phyloP scores from a whole-genome alignment of 2,329 filamentous ascomycete genomes.

The Aspergillus sp. region DNA sequence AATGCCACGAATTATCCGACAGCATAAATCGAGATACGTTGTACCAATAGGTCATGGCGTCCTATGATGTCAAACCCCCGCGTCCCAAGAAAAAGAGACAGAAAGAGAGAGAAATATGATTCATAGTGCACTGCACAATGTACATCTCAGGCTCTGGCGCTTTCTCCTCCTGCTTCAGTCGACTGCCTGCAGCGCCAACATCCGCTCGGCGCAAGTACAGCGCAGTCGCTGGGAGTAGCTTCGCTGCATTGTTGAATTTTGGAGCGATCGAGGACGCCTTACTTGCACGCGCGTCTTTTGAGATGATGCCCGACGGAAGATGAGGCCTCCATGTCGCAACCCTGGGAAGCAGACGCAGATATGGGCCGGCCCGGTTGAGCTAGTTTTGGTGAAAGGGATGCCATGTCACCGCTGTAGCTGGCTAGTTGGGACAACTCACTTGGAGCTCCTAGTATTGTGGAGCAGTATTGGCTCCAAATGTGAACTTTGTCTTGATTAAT shows the following conservation, averaged over 20 bases:
- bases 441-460: background rate
- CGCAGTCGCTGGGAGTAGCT: background rate
- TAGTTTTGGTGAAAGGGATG: background rate
- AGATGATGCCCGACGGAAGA: slow-evolving; percentile 1
- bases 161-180: too few relatives aligned
- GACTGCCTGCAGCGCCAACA: background rate
- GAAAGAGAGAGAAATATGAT: too few relatives aligned
- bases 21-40: background rate
- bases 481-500: background rate
- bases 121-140: background rate
- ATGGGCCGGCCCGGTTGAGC: background rate
- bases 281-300: background rate
- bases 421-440: background rate
- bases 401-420: background rate
- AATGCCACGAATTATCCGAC: background rate
- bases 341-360: background rate
- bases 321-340: background rate
- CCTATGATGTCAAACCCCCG: too few relatives aligned
- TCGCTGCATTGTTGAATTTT: background rate
- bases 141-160: background rate
- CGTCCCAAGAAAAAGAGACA: too few relatives aligned
- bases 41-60: background rate
- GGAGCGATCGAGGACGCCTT: background rate
- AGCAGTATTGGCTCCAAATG: background rate
- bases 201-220: background rate